Base-by-base conservation (phyloP, 2,329 filamentous ascomycete genomes). In the Exophiala aquamarina region DNA sequence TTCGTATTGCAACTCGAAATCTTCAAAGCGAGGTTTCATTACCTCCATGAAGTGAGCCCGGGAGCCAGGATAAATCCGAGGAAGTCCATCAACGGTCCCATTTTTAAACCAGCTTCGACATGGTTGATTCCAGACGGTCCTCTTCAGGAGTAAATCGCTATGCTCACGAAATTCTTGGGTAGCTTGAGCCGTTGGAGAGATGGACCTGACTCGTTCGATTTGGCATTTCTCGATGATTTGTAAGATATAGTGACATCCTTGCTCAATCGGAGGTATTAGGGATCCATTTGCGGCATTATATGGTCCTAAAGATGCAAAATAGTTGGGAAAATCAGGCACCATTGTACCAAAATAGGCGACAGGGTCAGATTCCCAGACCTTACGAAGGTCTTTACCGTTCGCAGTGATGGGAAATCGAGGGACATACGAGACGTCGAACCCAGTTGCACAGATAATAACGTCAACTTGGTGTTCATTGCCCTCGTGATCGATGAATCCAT, bases 321-420 rank as follows among this genome's bases (percentile, higher is more conserved):
- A 62, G 33, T 63, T 63, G 4, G 61, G 61, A 19, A 63, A 40
- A 9, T 49, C 39, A 2, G 52, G 36, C 17, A 41, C 29, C 43
- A 26, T 53, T 9, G 21, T 45, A 33, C 11, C 51, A 47, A 47
- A 49, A 41, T 48, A 62, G 49, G 5, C 52, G 52, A 46, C 35
- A 15, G 55, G 52, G 29, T 57, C 59, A 17, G 64, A 56, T 6
- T 61, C 59, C 73, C 72, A 77, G 11, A 67, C 61, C 40, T 64
- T 56, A 4, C 40, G 51, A 11, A 67, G 44, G 21, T 55, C 46
- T 13, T 54, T 44, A 3, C 59, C 62, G n/a, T 51, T 23, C 6
- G 41, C 53, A 21, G 19, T 43, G n/a, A 39, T 39, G 14, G 39
- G 26, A 41, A 60, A 65, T 15, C 47, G 44, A 1, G 64, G 64